phyloP scores from a whole-genome alignment of 768 basidiomycete species.

The Termitomyces sp. region DNA sequence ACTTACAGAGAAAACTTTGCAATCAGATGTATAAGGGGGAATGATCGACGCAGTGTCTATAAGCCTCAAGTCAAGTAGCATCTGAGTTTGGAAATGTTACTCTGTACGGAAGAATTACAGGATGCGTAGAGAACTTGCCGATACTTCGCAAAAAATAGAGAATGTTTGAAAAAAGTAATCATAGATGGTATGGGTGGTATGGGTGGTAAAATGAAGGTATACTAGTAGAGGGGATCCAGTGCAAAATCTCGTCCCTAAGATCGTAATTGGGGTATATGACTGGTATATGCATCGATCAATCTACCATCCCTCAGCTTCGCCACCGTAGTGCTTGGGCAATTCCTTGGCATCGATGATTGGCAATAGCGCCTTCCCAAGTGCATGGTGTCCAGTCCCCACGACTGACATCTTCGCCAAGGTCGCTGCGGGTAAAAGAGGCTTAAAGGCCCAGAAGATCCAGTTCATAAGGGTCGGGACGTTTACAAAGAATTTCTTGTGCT shows the following conservation, averaged over 20 bases:
- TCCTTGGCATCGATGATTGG: slow-evolving; percentile 51
- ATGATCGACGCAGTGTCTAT: too few species aligned
- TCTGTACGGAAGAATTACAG: not conserved
- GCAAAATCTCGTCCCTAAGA: not conserved
- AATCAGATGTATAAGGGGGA: too few species aligned
- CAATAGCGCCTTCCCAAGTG: slow-evolving; percentile 58
- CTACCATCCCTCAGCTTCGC: slow-evolving; percentile 53
- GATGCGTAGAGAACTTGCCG: not conserved
- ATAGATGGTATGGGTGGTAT: not conserved
- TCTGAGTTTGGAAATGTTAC: not conserved
- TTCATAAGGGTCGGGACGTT: slow-evolving; percentile 74
- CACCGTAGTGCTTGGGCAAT: slow-evolving; percentile 72
- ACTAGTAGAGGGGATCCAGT: too few species aligned
- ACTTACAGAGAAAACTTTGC: too few species aligned
- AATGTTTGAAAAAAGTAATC: too few species aligned
- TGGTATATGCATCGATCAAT: not conserved
- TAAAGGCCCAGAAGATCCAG: slow-evolving; percentile 87
- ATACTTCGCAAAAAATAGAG: not conserved
- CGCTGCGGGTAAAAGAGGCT: slow-evolving; percentile 62
- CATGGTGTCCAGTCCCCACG: slow-evolving; percentile 59
- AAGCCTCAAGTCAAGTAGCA: too few species aligned
- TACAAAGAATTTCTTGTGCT: slow-evolving; percentile 79
- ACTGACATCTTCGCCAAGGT: slow-evolving; percentile 83
- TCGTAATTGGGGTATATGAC: not conserved
- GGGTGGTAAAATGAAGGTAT: not conserved